Conservation (phyloP, 768 basidiomycete genomes). For the Scleroderma citrinum region DNA sequence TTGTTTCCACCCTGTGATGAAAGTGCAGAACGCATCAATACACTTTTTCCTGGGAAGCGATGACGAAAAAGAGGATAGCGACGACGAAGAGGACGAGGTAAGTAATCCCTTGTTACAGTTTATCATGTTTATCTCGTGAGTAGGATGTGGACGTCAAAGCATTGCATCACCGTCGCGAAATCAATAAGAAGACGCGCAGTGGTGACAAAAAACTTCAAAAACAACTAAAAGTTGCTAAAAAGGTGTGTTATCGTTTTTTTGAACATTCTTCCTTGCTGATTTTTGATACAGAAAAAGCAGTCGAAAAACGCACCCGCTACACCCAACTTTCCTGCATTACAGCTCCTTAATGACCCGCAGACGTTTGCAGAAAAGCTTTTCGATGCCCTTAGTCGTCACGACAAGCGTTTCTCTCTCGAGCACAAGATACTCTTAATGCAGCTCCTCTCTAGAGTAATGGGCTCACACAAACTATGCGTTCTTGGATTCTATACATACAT, state of each 20-base stretch:
- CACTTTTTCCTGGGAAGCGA: conserved; percentile 97
- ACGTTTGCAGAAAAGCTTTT: conserved; percentile 93
- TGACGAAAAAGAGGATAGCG: conserved; percentile 66
- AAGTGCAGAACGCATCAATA: conserved; percentile 90
- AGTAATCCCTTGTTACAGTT: conserved; percentile 1
- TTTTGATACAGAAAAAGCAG: conserved; percentile 39
- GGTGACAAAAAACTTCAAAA: conserved; percentile 77
- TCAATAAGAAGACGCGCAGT: conserved; percentile 89
- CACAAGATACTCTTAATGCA: conserved; percentile 98
- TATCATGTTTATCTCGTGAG: conserved; percentile 6
- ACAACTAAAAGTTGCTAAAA: conserved; percentile 66
- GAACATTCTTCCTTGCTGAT: conserved; percentile 3
- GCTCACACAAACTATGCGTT: conserved; percentile 86
- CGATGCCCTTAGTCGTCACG: conserved; percentile 73
- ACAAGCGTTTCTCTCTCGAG: conserved; percentile 93
- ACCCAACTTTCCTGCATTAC: conserved; percentile 86
- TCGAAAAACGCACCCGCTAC: conserved; percentile 21
- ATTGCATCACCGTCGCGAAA: conserved; percentile 79
- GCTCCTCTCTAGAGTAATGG: conserved; percentile 90
- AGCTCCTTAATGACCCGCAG: conserved; percentile 92
- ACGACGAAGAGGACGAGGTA: conserved; percentile 58
- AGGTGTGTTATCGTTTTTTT: conserved; percentile 36
- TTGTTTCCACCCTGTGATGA: conserved; percentile 88
- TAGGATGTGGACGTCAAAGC: conserved; percentile 63
- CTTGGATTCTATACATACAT: conserved; percentile 96